These are phyloP conservation scores for Ascochyta pisi DNA, from an alignment of 2,329 filamentous ascomycete genomes.

Conservation along the genomic window DNA sequence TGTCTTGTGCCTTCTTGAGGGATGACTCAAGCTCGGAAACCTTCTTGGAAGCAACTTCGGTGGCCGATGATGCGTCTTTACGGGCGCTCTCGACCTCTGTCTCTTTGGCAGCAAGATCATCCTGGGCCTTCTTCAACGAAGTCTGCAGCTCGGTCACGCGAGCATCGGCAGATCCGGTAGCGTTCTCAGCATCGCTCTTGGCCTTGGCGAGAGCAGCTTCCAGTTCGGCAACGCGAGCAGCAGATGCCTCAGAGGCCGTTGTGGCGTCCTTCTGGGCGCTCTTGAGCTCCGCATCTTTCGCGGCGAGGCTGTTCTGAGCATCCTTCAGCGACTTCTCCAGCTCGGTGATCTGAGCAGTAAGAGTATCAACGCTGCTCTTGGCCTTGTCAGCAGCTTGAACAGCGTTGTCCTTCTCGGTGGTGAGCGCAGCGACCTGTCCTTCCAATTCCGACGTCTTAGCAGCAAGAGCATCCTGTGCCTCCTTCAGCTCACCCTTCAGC, in stretches of 20 bases:
- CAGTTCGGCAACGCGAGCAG: slow-evolving; percentile 23
- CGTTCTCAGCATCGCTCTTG: slow-evolving; percentile 18
- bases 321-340: slow-evolving; percentile 25
- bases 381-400: slow-evolving; percentile 34
- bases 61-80: slow-evolving; percentile 20
- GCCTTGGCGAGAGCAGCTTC: slow-evolving; percentile 17
- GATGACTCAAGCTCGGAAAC: slow-evolving; percentile 36
- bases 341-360: slow-evolving; percentile 30
- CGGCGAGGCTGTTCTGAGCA: slow-evolving; percentile 17
- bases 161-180: slow-evolving; percentile 18
- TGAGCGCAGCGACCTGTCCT: slow-evolving; percentile 24
- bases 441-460: slow-evolving; percentile 35
- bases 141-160: slow-evolving; percentile 23
- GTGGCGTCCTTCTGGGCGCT: slow-evolving; percentile 21
- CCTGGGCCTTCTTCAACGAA: slow-evolving; percentile 24
- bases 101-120: slow-evolving; percentile 30
- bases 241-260: slow-evolving; percentile 22
- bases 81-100: slow-evolving; percentile 30
- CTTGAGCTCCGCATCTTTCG: slow-evolving; percentile 23
- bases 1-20: slow-evolving; percentile 32
- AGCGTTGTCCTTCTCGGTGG: slow-evolving; percentile 32
- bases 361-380: slow-evolving; percentile 30
- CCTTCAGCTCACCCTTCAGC: slow-evolving; percentile 37
- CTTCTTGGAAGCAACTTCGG: slow-evolving; percentile 22
- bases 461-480: slow-evolving; percentile 32